Conservation (phyloP, 164 flowering plant genomes). For the Annona cherimola region DNA sequence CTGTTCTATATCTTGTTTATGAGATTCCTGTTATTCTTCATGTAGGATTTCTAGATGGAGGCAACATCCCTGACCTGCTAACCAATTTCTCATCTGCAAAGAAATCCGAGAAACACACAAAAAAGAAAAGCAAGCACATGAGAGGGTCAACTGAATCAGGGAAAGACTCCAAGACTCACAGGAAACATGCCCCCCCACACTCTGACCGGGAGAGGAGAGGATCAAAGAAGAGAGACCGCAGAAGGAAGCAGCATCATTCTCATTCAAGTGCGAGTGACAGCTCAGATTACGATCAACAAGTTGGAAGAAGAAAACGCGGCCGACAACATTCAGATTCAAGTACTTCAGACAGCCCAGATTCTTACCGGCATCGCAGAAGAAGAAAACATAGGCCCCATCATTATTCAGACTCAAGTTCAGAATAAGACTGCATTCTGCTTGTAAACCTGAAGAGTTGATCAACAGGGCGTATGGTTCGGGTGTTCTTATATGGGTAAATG, state of each 20-base stretch:
- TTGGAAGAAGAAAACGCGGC: slow-evolving; percentile 16
- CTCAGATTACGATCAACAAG: slow-evolving; percentile 21
- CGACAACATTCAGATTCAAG: slow-evolving; percentile 7
- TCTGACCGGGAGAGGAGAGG: slow-evolving; percentile 24
- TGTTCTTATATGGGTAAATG: too few species aligned
- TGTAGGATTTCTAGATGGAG: slow-evolving; percentile 74
- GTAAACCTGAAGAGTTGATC: too few species aligned
- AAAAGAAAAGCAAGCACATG: slow-evolving; percentile 45
- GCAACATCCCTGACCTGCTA: slow-evolving; percentile 58
- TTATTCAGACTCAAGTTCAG: neutral
- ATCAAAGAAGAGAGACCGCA: slow-evolving; percentile 22
- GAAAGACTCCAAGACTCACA: slow-evolving; percentile 17
- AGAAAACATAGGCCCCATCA: slow-evolving; percentile 13
- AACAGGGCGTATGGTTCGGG: too few species aligned
- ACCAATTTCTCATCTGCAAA: slow-evolving; percentile 42
- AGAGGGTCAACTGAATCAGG: slow-evolving; percentile 24
- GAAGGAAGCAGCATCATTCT: slow-evolving; percentile 24
- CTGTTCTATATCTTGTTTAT: neutral
- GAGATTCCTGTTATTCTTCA: neutral
- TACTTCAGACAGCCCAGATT: slow-evolving; percentile 25
- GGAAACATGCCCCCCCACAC: slow-evolving; percentile 18
- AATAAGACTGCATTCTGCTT: too few species aligned
- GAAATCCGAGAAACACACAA: slow-evolving; percentile 36
- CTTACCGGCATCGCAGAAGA: slow-evolving; percentile 17
- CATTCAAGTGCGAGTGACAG: slow-evolving; percentile 23